Percentiles rank a stretch among this genome's conserved stretches.
Conservation (phyloP, 164 flowering plant species). For the Malania oleifera region DNA sequence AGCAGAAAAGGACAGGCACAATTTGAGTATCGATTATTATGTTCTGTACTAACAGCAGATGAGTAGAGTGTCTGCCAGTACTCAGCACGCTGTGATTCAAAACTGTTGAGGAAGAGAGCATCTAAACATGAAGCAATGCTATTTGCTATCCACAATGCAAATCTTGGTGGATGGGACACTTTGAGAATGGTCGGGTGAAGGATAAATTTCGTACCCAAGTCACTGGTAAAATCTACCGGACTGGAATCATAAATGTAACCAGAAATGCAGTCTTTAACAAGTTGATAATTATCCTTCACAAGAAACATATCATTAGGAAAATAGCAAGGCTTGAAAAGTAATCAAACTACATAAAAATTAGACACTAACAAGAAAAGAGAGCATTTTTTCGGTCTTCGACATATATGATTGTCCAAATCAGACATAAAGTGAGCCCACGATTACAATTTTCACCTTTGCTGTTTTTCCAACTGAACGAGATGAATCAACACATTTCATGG, state of each 20-base stretch:
- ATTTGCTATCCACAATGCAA: conserved; percentile 63
- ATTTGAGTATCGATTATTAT: neutral
- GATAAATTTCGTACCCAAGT: conserved; percentile 60
- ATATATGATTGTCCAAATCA: neutral
- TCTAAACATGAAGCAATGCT: conserved; percentile 69
- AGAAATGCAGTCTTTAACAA: conserved; percentile 63
- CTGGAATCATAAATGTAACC: conserved; percentile 85
- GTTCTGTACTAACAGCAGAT: conserved; percentile 55
- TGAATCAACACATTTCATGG: too few species aligned
- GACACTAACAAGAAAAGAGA: neutral
- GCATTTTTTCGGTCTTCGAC: neutral
- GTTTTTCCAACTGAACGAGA: too few species aligned
- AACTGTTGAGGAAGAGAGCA: conserved; percentile 65
- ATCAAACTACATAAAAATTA: neutral
- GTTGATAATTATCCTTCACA: conserved; percentile 61
- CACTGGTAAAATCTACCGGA: conserved; percentile 92
- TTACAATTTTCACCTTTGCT: neutral
- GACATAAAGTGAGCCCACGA: neutral
- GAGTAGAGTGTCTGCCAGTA: conserved; percentile 94
- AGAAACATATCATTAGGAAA: neutral
- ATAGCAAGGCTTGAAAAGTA: too few species aligned
- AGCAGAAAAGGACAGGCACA: neutral
- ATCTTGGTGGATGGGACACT: conserved; percentile 63
- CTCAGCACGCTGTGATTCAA: conserved; percentile 91
- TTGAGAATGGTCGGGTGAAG: conserved; percentile 69